Evolutionary conservation across 1,284 basidiomycete species (phyloP), one percentile per base, ranked within the genome.

Genomic region (Butyriboletus appendiculatus): DNA sequence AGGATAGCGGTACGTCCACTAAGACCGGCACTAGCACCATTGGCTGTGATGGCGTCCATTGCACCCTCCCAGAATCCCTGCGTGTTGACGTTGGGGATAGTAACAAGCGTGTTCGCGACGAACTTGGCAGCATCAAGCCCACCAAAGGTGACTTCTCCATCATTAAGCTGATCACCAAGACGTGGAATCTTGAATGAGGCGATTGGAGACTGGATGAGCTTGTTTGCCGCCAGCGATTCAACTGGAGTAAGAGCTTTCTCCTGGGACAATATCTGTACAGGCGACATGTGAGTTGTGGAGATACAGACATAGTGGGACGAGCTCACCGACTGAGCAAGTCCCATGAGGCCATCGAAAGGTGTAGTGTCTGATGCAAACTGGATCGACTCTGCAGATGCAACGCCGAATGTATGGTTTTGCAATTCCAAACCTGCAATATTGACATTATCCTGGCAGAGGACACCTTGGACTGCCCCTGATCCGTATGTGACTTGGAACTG

Each of bases 261-360:
- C 59, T 89, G 72, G 28, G 90, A 90, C 50, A 93, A 75, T 22
- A 68, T 74, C 79, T 86, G 45, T 4, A 45, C 33, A n/a, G 35
- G 37, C 1, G 26, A 18, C 15, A n/a, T 4, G 18, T 56, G n/a
- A 56, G 49, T 16, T 16, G 26, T 3, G 18, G 47, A 22, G 43
- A 40, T 20, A 45, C 9, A 24, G 14, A 48, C 4, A 22, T n/a
- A 9, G 48, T 26, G 15, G 28, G 35, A 51, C 45, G 58, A 20
- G 75, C 80, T 50, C 65, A 86, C 81, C 61, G 84, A 87, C 74
- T 82, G 82, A 44, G 90, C 90, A 60, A 94, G 78, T 56, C 92
- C 88, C 90, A 97, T 86, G 58, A 96, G 73, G 44, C 94, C 86
- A 69, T 95, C 92, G 61, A 93, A 92, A 0, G 84, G 77, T 33